phyloP scores from a whole-genome alignment of 495 filamentous ascomycete genomes.

The Neurospora sp. region DNA sequence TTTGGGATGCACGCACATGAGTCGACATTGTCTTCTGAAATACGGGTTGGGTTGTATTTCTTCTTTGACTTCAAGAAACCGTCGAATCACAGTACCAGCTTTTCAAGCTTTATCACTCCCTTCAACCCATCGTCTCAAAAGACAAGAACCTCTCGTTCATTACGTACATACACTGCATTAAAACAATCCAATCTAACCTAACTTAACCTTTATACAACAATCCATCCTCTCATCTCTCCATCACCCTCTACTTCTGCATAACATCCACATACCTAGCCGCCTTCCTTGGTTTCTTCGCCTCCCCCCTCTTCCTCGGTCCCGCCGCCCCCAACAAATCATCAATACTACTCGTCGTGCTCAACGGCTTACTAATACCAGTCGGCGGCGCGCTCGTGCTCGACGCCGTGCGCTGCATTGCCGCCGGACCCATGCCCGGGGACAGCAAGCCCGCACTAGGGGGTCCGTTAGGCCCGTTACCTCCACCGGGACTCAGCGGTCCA shows the following conservation, averaged over 20 bases:
- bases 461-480: not conserved
- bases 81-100: too few relatives aligned
- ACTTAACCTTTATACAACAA: not conserved
- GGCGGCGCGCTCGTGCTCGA: conserved; percentile 35
- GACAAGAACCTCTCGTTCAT: too few relatives aligned
- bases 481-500: not conserved
- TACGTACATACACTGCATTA: not conserved
- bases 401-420: conserved; percentile 34
- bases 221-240: not conserved
- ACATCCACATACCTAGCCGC: conserved; percentile 83
- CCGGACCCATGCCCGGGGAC: conserved; percentile 24
- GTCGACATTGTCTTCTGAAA: not conserved
- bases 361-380: conserved; percentile 49
- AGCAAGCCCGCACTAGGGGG: not conserved
- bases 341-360: conserved; percentile 74
- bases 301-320: conserved; percentile 49
- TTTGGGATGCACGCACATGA: not conserved
- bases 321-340: conserved; percentile 74
- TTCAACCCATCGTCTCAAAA: too few relatives aligned
- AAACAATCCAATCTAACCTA: not conserved
- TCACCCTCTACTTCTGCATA: conserved; percentile 51
- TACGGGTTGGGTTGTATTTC: too few relatives aligned
- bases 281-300: conserved; percentile 65
- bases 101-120: too few relatives aligned
- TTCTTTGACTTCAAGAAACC: too few relatives aligned